A percentile compares a stretch with the other conserved stretches of the same genome.
These are phyloP conservation scores for Penicillium sp. DNA, from an alignment of 2,329 filamentous ascomycete species.

Conservation along the genomic window DNA sequence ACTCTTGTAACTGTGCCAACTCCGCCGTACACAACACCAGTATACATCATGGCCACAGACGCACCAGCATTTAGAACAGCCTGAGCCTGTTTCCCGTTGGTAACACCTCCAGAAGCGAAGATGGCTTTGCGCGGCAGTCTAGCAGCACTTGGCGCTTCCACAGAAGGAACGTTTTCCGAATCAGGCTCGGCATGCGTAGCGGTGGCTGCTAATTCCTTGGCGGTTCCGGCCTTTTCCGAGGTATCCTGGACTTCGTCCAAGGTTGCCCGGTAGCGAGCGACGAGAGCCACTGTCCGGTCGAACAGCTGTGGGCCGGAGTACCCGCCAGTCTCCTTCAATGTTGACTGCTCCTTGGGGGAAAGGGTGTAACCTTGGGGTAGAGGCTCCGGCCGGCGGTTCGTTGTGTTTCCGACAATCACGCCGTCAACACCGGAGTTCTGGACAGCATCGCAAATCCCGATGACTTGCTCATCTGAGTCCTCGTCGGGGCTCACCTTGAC, in stretches of 20 bases:
- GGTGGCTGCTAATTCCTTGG: constrained; percentile 18
- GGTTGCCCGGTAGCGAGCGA: constrained; percentile 75
- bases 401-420: constrained; percentile 97
- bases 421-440: constrained; percentile 86
- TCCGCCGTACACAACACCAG: constrained; percentile 69
- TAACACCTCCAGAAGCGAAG: constrained; percentile 93
- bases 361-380: constrained; percentile 70
- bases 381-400: constrained; percentile 76
- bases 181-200: constrained; percentile 28
- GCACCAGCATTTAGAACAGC: constrained; percentile 86
- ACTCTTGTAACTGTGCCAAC: constrained; percentile 63
- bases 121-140: constrained; percentile 69
- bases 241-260: constrained; percentile 59
- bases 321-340: constrained; percentile 79
- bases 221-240: constrained; percentile 20
- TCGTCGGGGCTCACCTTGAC: constrained; percentile 98
- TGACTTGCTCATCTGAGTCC: constrained; percentile 80
- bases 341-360: constrained; percentile 67
- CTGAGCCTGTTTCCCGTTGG: constrained; percentile 81
- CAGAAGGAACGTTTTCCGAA: constrained; percentile 26
- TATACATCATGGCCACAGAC: constrained; percentile 90
- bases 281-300: constrained; percentile 75
- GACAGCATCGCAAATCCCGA: constrained; percentile 86
- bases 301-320: constrained; percentile 93
- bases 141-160: constrained; percentile 21